Percentiles rank a stretch among this genome's conserved stretches.
phyloP scores from a whole-genome alignment of 345 rosid genomes.

The Balakata baccata region DNA sequence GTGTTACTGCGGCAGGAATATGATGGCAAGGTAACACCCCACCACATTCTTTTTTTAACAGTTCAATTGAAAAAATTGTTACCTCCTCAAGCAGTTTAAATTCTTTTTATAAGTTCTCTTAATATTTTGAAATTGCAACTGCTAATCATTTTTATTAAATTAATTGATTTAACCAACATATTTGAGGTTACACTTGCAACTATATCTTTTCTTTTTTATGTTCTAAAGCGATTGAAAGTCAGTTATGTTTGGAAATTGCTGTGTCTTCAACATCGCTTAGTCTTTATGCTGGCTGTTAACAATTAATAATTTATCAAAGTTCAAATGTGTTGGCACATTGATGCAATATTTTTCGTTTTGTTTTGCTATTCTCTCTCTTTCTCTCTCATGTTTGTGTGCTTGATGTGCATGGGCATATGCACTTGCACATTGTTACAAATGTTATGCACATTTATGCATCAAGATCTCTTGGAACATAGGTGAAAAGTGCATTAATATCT shows the following conservation, averaged over 20 bases:
- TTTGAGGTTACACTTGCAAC: not conserved
- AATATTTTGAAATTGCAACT: not conserved
- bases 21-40: conserved; percentile 33
- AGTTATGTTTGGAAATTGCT: not conserved
- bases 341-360: not conserved
- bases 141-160: not conserved
- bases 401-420: not conserved
- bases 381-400: not conserved
- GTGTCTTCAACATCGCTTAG: not conserved
- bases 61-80: not conserved
- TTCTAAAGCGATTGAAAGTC: not conserved
- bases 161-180: not conserved
- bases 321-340: not conserved
- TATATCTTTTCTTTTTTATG: not conserved
- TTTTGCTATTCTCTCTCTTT: not conserved
- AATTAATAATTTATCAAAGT: no score
- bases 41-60: not conserved
- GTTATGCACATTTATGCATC: not conserved
- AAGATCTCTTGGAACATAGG: not conserved
- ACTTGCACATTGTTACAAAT: not conserved
- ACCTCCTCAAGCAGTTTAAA: not conserved
- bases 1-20: conserved; percentile 30
- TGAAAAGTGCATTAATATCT: not conserved
- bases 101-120: not conserved
- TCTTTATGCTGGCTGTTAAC: not conserved